Base-by-base conservation (phyloP, 2,329 filamentous ascomycete genomes). In the Fusarium udum region DNA sequence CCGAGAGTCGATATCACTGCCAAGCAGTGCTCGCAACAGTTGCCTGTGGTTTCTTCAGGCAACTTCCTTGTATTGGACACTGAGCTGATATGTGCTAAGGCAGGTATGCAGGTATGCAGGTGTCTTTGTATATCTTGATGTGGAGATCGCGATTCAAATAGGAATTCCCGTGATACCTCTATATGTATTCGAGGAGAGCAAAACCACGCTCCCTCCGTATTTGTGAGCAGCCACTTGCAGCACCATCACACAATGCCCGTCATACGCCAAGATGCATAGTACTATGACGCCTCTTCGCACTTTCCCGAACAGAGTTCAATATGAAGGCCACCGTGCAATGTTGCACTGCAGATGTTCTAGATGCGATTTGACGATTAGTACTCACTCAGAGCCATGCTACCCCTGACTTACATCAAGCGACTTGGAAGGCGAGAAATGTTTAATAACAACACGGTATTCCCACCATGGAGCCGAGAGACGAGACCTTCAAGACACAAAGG, bases 341-440 rank as follows among this genome's bases (percentile, higher is more conserved):
- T 78, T 63, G 58, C 69, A 78, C 76, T 34, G 60, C 76, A 67
- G 64, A 32, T 73, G 73, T 76, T 73, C 67, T 63, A 70, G 59
- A 64, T 75, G 45, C 56, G 34, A 64, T 61, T 64, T 39, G 52
- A 61, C 59, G 37, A 57, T 34, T 18, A 51, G 31, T 36, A 57
- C 53, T 64, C 51, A 53, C 48, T 67, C 57, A 40, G 36, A 52
- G 34, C 49, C 32, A 49, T 61, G 34, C 51, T 71, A 43, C 58
- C 32, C 63, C 36, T 67, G 57, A 59, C 20, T 40, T 55, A 60
- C 32, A 39, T 22, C 46, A 60, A 46, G 58, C n/a, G 42, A 72
- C n/a, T 48, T 31, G 32, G n/a, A 49, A 46, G 32, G 39, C 15
- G 15, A 31, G 20, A 37, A 36, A n/a, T 36, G 51, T 49, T 40